These are phyloP conservation scores for Plenodomus biglobosus DNA, from an alignment of 2,329 filamentous ascomycete genomes.

Conservation along the genomic window DNA sequence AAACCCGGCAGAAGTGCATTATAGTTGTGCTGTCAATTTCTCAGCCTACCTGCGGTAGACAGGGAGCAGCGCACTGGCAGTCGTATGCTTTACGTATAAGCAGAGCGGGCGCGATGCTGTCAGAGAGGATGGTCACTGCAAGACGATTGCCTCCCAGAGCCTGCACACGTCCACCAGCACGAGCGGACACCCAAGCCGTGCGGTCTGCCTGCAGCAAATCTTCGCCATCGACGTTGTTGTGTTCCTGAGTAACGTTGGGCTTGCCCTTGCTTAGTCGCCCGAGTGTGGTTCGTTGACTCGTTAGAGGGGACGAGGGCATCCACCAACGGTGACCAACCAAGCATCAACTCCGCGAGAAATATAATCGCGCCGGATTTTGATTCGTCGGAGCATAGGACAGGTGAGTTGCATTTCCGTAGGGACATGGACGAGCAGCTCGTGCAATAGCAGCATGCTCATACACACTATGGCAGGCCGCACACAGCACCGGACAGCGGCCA, in stretches of 20 bases:
- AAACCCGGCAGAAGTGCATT: slow-evolving; percentile 8
- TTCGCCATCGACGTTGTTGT: slow-evolving; percentile 1
- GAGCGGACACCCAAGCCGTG: neutral
- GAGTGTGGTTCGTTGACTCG: slow-evolving; percentile 16
- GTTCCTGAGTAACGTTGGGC: slow-evolving; percentile 17
- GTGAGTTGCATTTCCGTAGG: slow-evolving; percentile 5
- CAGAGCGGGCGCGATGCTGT: slow-evolving; percentile 19
- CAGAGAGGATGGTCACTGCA: neutral
- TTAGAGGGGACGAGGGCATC: slow-evolving; percentile 8
- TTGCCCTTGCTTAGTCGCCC: slow-evolving; percentile 17
- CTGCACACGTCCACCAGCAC: too few relatives aligned
- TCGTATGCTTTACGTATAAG: slow-evolving; percentile 21
- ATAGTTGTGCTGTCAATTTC: slow-evolving; percentile 24
- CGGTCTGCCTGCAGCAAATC: slow-evolving; percentile 2
- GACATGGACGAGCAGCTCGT: neutral
- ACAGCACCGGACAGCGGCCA: slow-evolving; percentile 2
- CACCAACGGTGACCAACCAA: slow-evolving; percentile 27
- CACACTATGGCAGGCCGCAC: slow-evolving; percentile 14
- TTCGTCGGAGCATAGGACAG: slow-evolving; percentile 16
- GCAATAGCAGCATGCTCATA: slow-evolving; percentile 5
- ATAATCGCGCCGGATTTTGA: slow-evolving; percentile 15
- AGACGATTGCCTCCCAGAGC: too few relatives aligned
- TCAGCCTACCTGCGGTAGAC: neutral
- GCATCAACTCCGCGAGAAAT: slow-evolving; percentile 13
- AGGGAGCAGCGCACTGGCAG: neutral